phyloP scores from a whole-genome alignment of 768 basidiomycete species.

The Tulasnella sp. region DNA sequence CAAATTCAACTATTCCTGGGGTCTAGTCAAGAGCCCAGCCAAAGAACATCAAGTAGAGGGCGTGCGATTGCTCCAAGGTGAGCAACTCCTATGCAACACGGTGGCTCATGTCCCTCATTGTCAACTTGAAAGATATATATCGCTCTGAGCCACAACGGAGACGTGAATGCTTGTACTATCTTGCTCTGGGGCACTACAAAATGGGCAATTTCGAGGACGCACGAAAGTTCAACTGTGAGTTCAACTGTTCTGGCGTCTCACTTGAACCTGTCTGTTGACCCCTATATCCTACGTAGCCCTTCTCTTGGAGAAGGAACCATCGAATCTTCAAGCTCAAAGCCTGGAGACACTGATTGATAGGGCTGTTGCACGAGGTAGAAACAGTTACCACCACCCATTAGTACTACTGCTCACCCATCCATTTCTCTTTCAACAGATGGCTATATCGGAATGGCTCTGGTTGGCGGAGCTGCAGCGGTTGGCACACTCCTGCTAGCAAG shows the following conservation, averaged over 20 bases:
- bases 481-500: constrained; percentile 61
- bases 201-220: constrained; percentile 91
- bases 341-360: constrained; percentile 74
- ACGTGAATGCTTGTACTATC: constrained; percentile 92
- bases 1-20: constrained; percentile 97
- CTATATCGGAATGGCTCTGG: constrained; percentile 96
- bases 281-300: constrained; percentile 44
- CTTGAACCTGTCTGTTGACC: not conserved
- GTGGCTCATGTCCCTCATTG: not conserved
- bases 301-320: constrained; percentile 81
- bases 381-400: constrained; percentile 8
- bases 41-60: constrained; percentile 84
- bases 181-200: constrained; percentile 93
- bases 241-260: not conserved
- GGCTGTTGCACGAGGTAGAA: constrained; percentile 66
- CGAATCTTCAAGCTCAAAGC: constrained; percentile 86
- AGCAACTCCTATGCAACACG: constrained; percentile 14
- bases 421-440: constrained; percentile 46
- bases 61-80: constrained; percentile 81
- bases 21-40: constrained; percentile 80
- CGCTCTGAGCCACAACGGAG: constrained; percentile 72
- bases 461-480: constrained; percentile 77
- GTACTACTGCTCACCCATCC: not conserved
- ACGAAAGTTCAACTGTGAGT: constrained; percentile 79
- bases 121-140: constrained; percentile 65